Evolutionary conservation across 2,329 filamentous ascomycete genomes (phyloP).

Genomic region (Fusarium sp.): DNA sequence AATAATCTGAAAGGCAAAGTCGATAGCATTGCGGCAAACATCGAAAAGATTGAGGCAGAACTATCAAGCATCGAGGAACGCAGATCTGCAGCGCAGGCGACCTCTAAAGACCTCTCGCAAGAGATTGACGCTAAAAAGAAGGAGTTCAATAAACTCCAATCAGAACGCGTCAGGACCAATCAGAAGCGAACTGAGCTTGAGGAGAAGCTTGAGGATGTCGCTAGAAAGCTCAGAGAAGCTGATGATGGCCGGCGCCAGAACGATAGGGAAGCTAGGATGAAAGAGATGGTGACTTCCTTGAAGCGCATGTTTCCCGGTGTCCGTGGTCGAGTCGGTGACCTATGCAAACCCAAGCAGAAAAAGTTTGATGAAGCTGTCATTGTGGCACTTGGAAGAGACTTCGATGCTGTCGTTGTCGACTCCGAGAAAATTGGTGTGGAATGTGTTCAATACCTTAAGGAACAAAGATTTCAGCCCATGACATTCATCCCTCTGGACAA

Average conservation of each 20-base stretch:
- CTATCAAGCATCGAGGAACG: constrained; percentile 75
- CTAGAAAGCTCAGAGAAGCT: constrained; percentile 84
- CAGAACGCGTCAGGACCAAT: constrained; percentile 82
- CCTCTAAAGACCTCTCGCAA: constrained; percentile 73
- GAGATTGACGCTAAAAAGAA: constrained; percentile 92
- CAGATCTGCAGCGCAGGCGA: constrained; percentile 69
- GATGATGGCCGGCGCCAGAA: constrained; percentile 87
- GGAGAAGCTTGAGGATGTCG: constrained; percentile 85
- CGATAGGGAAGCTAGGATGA: constrained; percentile 80
- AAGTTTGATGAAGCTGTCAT: constrained; percentile 95
- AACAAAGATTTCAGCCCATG: constrained; percentile 86
- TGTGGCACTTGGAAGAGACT: constrained; percentile 90
- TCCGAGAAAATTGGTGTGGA: constrained; percentile 94
- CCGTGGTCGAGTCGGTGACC: constrained; percentile 86
- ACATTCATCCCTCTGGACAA: constrained; percentile 98
- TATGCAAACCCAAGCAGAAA: constrained; percentile 97
- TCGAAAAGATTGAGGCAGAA: constrained; percentile 79
- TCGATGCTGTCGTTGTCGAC: constrained; percentile 94
- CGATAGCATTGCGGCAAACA: constrained; percentile 77
- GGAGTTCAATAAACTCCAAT: constrained; percentile 85
- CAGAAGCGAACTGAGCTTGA: constrained; percentile 89
- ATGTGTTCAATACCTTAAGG: constrained; percentile 93
- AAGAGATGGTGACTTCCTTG: constrained; percentile 85
- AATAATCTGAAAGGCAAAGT: constrained; percentile 91
- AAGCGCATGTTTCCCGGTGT: constrained; percentile 94